Evolutionary conservation across 345 rosid species (phyloP).

Genomic region (Boechera retrofracta): DNA sequence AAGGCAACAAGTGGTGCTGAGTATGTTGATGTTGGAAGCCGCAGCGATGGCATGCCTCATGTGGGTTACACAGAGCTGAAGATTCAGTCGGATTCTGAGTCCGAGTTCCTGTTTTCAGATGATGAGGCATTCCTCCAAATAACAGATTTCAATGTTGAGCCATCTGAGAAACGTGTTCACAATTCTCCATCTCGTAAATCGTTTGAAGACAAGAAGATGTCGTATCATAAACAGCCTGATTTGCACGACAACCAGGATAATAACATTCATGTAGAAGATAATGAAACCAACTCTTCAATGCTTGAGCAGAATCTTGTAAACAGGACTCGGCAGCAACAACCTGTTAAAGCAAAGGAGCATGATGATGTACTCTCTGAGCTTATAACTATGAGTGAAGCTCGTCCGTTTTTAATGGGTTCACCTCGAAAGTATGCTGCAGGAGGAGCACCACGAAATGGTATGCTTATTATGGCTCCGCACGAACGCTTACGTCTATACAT

Average conservation of each 20-base stretch:
- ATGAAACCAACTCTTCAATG: slow-evolving; percentile 31
- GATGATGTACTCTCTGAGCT: slow-evolving; percentile 50
- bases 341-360: slow-evolving; percentile 31
- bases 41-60: slow-evolving; percentile 55
- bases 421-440: slow-evolving; percentile 35
- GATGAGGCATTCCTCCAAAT: slow-evolving; percentile 47
- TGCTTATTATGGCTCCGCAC: slow-evolving; percentile 22
- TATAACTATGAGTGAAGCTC: slow-evolving; percentile 49
- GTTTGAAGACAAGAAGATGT: slow-evolving; percentile 32
- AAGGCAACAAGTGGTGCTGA: slow-evolving; percentile 36
- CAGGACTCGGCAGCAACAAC: slow-evolving; percentile 33
- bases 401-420: slow-evolving; percentile 41
- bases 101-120: slow-evolving; percentile 60
- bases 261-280: slow-evolving; percentile 40
- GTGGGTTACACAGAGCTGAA: slow-evolving; percentile 61
- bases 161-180: slow-evolving; percentile 36
- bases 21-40: slow-evolving; percentile 38
- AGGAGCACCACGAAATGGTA: slow-evolving; percentile 27
- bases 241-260: slow-evolving; percentile 29
- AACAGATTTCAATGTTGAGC: slow-evolving; percentile 43
- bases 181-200: slow-evolving; percentile 34
- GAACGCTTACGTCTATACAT: slow-evolving; percentile 2
- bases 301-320: slow-evolving; percentile 50
- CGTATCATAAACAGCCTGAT: slow-evolving; percentile 23
- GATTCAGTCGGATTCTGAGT: slow-evolving; percentile 58